Percentiles rank a stretch among this genome's conserved stretches.
These are phyloP conservation scores for Dactylellina parvicollis DNA, from an alignment of 2,329 filamentous ascomycete genomes.

Conservation along the genomic window DNA sequence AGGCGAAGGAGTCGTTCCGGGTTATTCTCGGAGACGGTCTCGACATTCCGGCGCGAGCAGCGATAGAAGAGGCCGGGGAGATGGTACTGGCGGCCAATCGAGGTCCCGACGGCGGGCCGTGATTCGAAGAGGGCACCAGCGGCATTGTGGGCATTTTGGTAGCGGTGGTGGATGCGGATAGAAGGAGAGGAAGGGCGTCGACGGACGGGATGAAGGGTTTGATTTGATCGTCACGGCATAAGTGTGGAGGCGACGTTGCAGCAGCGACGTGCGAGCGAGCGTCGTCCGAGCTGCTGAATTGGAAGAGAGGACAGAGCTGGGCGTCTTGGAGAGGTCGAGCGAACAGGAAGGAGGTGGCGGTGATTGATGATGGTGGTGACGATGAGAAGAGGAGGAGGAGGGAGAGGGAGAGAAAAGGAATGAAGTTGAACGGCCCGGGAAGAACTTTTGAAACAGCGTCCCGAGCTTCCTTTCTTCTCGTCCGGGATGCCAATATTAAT, in stretches of 20 bases:
- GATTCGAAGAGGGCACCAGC: conserved; percentile 37
- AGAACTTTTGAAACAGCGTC: conserved; percentile 22
- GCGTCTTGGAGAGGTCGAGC: neutral
- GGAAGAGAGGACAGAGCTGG: neutral
- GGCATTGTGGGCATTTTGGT: conserved; percentile 23
- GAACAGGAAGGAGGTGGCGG: neutral
- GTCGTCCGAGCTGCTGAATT: conserved; percentile 5
- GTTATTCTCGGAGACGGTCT: conserved; percentile 37
- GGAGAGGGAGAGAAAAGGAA: conserved; percentile 18
- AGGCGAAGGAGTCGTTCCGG: conserved; percentile 34
- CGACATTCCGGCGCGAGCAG: conserved; percentile 20
- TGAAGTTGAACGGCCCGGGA: conserved; percentile 14
- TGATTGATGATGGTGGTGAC: neutral
- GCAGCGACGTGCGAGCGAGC: neutral
- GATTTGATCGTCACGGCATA: conserved; percentile 16
- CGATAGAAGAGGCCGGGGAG: conserved; percentile 12
- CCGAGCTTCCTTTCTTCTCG: conserved; percentile 24
- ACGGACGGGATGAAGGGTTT: conserved; percentile 12
- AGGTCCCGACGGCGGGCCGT: conserved; percentile 22
- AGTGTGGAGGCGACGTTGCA: neutral
- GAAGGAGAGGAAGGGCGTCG: conserved; percentile 9
- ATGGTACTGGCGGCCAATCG: conserved; percentile 46
- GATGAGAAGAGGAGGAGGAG: conserved; percentile 5
- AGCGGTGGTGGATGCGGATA: too few relatives aligned
- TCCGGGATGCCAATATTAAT: conserved; percentile 21